phyloP scores from a whole-genome alignment of 2,329 filamentous ascomycete species.

The Emericellopsis atlantica region DNA sequence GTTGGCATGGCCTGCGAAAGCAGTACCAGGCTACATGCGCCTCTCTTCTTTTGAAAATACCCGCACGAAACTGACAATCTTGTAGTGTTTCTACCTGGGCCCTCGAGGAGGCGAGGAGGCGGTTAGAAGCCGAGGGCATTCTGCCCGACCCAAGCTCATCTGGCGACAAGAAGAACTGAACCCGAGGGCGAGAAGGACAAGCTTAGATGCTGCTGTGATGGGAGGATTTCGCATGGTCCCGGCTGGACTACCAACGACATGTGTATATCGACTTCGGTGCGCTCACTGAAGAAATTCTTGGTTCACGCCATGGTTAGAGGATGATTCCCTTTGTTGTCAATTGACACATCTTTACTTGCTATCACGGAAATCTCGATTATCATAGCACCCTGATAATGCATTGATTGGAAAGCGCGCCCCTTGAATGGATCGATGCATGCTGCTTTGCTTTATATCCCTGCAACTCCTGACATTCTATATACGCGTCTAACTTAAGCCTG shows the following conservation, averaged over 20 bases:
- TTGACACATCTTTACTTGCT: background rate
- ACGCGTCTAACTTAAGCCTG: background rate
- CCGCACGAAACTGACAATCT: background rate
- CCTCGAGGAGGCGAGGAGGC: conserved; percentile 86
- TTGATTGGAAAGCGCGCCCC: too few species aligned
- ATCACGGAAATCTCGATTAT: too few species aligned
- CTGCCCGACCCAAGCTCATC: conserved; percentile 58
- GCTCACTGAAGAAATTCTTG: conserved; percentile 1
- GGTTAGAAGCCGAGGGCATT: conserved; percentile 93
- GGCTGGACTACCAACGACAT: background rate
- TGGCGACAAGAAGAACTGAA: conserved; percentile 37
- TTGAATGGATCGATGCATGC: too few species aligned
- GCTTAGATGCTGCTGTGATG: background rate
- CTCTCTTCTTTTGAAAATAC: too few species aligned
- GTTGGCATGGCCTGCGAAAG: conserved; percentile 5
- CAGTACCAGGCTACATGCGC: conserved; percentile 4
- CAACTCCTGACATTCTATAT: too few species aligned
- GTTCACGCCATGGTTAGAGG: conserved; percentile 3
- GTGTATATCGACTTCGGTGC: conserved; percentile 1
- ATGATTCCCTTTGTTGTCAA: conserved; percentile 1
- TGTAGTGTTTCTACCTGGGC: conserved; percentile 97
- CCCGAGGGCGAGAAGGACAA: background rate
- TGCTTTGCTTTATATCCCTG: too few species aligned
- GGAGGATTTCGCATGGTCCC: background rate
- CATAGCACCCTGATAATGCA: too few species aligned